Base-by-base conservation (phyloP, 2,329 filamentous ascomycete genomes). In the Biscogniauxia marginata region DNA sequence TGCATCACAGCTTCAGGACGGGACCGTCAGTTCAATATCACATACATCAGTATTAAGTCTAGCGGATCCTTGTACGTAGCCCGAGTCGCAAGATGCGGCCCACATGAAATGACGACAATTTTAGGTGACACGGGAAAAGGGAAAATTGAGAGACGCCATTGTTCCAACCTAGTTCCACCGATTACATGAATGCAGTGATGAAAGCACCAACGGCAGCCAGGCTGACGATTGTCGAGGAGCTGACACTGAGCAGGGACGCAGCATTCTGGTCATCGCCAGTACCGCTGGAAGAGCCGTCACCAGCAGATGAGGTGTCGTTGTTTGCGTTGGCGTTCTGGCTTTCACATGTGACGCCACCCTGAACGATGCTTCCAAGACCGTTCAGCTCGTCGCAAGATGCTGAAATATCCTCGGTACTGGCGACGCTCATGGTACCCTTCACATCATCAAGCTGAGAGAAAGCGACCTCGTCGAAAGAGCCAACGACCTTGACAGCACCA, bases 401-500 rank as follows among this genome's bases (percentile, higher is more conserved):
- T 56, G 63, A 61, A 61, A 90, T 86, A 60, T 88, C 79, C 57
- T 79, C 81, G 52, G 87, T 89, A 64, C 82, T 86, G 67, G 85
- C 79, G 64, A 90, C 77, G 68, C 87, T 86, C 72, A 91, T 89
- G 59, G 84, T 84, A 75, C 90, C 90, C 70, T 82, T 81, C 65
- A 93, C 89, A 62, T 87, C 81, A 57, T 81, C 75, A 22, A 93
- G 79, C 39, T 76, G 71, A 58, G 90, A 87, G 53, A 97, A 82
- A 34, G 80, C 71, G 64, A 95, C 86, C 58, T 84, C 80, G 61
- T 85, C 82, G 75, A 97, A 96, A 79, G 86, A 89, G 69, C 95
- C 95, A 67, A 87, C 86, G 73, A 96, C 85, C 73, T 91, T 88
- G 70, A 98, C 81, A 67, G 91, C 91, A 77, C 93, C 93, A 62